These are phyloP conservation scores for Rhizopus stolonifer DNA, from an alignment of 371 early-diverging fungal genomes.

Conservation along the genomic window DNA sequence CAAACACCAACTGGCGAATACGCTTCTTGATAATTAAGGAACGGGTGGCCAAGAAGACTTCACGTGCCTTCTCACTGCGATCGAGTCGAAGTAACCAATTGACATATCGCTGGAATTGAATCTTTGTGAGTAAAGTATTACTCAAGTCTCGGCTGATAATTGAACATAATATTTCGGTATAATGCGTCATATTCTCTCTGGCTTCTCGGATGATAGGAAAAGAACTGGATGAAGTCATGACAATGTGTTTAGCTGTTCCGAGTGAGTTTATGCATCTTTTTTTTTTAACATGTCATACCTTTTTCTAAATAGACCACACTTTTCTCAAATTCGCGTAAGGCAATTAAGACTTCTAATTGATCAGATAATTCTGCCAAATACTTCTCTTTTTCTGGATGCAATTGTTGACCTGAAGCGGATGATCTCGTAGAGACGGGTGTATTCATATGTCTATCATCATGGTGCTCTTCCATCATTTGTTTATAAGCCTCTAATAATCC, in stretches of 20 bases:
- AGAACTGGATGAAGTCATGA: slow-evolving; percentile 38
- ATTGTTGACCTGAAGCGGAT: neutral
- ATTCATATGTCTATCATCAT: slow-evolving; percentile 51
- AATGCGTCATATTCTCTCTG: slow-evolving; percentile 59
- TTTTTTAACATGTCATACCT: slow-evolving; percentile 44
- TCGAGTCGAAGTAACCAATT: slow-evolving; percentile 79
- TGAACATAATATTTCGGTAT: slow-evolving; percentile 62
- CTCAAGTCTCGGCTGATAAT: slow-evolving; percentile 75
- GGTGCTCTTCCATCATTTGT: slow-evolving; percentile 64
- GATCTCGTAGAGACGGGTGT: slow-evolving; percentile 3
- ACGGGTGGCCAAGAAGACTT: slow-evolving; percentile 75
- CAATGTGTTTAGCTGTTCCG: slow-evolving; percentile 35
- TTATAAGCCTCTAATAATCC: slow-evolving; percentile 66
- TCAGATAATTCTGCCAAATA: slow-evolving; percentile 80
- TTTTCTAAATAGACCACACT: slow-evolving; percentile 73
- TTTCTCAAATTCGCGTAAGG: slow-evolving; percentile 82
- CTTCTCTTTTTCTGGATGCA: slow-evolving; percentile 46
- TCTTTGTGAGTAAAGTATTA: slow-evolving; percentile 76
- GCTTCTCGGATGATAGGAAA: slow-evolving; percentile 50
- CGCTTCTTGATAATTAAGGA: slow-evolving; percentile 78
- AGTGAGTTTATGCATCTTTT: neutral
- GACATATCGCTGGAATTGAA: slow-evolving; percentile 78
- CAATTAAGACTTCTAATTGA: slow-evolving; percentile 86
- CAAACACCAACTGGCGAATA: slow-evolving; percentile 79
- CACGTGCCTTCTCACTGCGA: slow-evolving; percentile 78